Conservation (phyloP, 2,329 filamentous ascomycete genomes). For the Elsinoe fawcettii region DNA sequence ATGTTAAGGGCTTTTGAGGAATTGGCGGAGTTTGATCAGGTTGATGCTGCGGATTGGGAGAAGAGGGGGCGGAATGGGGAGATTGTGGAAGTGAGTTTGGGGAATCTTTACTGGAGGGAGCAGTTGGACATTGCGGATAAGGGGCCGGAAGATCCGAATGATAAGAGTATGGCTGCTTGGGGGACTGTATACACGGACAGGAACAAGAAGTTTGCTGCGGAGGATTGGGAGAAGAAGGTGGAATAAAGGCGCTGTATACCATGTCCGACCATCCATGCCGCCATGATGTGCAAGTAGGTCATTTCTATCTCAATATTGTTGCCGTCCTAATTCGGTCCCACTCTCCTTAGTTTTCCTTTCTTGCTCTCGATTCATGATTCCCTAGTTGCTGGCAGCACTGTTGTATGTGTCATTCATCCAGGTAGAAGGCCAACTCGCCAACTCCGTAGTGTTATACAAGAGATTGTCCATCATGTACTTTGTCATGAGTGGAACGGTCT, state of each 20-base stretch:
- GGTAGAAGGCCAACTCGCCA: too few relatives aligned
- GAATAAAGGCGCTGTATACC: background rate
- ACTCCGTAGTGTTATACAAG: too few relatives aligned
- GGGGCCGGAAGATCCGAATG: constrained; percentile 19
- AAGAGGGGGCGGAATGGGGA: constrained; percentile 23
- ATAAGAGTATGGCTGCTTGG: constrained; percentile 24
- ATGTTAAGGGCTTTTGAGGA: constrained; percentile 35
- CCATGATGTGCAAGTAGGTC: background rate
- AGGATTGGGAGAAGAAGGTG: constrained; percentile 14
- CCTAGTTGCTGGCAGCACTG: too few relatives aligned
- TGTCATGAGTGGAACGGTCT: too few relatives aligned
- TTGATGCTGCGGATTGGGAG: constrained; percentile 23
- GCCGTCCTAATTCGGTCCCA: too few relatives aligned
- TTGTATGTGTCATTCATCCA: too few relatives aligned
- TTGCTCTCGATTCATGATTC: too few relatives aligned
- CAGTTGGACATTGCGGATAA: constrained; percentile 19
- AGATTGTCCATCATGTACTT: too few relatives aligned
- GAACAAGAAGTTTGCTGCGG: constrained; percentile 22
- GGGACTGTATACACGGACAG: constrained; percentile 25
- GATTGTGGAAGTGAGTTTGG: constrained; percentile 25
- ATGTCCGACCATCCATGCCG: background rate
- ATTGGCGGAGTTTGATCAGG: constrained; percentile 23
- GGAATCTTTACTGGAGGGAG: constrained; percentile 24
- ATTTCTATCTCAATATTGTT: background rate
- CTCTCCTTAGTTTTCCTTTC: too few relatives aligned